phyloP scores from a whole-genome alignment of 2,329 filamentous ascomycete genomes.

The Epichloe uncinata region DNA sequence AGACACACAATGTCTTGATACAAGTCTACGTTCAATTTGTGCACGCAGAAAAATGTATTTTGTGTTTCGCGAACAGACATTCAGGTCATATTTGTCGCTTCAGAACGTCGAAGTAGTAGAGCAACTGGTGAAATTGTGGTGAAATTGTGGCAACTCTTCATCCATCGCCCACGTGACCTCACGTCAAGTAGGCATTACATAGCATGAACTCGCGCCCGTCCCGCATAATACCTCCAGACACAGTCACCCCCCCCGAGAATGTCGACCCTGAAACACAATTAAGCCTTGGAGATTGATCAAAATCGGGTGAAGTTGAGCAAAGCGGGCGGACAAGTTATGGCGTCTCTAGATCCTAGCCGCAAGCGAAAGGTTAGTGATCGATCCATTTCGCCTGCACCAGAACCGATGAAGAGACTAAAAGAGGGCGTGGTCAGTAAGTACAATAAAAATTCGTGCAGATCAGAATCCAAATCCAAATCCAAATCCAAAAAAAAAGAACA shows the following conservation, averaged over 20 bases:
- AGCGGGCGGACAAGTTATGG: constrained; percentile 11
- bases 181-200: neutral
- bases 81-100: neutral
- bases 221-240: neutral
- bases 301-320: neutral
- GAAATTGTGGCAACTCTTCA: no score
- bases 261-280: no score
- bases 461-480: no score
- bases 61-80: neutral
- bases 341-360: constrained; percentile 9
- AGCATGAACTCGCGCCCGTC: neutral
- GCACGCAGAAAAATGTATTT: neutral
- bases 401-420: constrained; percentile 26
- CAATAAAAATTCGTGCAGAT: neutral
- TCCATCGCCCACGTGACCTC: constrained; percentile 3
- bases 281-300: neutral
- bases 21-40: neutral
- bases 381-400: constrained; percentile 38
- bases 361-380: constrained; percentile 27
- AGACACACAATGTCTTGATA: neutral
- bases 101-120: no score
- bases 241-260: no score
- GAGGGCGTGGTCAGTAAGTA: neutral
- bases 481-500: constrained; percentile 18
- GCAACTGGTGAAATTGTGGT: neutral